phyloP scores from a whole-genome alignment of 768 basidiomycete species.

The Rhodotorula toruloides region DNA sequence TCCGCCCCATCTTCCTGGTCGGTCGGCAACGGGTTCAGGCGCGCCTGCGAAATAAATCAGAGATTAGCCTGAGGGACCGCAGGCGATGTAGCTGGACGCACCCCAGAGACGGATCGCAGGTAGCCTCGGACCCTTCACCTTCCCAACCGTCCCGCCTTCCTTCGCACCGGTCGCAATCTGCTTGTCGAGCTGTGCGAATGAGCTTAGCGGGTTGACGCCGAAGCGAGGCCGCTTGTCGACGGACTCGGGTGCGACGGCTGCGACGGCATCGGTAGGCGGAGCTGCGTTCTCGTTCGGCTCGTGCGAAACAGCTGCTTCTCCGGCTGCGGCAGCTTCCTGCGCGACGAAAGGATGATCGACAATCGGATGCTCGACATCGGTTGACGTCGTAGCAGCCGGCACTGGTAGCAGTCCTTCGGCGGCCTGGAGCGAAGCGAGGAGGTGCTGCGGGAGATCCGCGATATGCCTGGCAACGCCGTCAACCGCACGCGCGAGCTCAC shows the following conservation, averaged over 20 bases:
- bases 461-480: slow-evolving; percentile 16
- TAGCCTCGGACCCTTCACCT: slow-evolving; percentile 22
- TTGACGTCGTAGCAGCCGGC: no score
- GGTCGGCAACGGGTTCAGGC: slow-evolving; percentile 13
- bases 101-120: slow-evolving; percentile 27
- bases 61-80: no score
- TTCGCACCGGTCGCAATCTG: neutral
- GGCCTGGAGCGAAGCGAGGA: neutral
- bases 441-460: slow-evolving; percentile 16
- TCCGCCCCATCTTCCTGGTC: slow-evolving; percentile 3
- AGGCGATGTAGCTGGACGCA: neutral
- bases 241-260: no score
- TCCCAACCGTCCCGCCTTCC: neutral
- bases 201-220: slow-evolving; percentile 19
- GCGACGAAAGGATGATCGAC: no score
- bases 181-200: slow-evolving; percentile 13
- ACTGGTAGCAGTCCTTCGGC: no score
- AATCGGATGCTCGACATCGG: no score
- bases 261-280: neutral
- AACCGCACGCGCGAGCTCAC: slow-evolving; percentile 7
- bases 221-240: neutral
- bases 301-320: no score
- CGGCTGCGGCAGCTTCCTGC: neutral
- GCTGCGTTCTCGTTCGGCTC: neutral
- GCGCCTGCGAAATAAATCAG: slow-evolving; percentile 3